Evolutionary conservation across 192 early-diverging fungal genomes (phyloP).

Genomic region (Rhizophlyctis rosea): DNA sequence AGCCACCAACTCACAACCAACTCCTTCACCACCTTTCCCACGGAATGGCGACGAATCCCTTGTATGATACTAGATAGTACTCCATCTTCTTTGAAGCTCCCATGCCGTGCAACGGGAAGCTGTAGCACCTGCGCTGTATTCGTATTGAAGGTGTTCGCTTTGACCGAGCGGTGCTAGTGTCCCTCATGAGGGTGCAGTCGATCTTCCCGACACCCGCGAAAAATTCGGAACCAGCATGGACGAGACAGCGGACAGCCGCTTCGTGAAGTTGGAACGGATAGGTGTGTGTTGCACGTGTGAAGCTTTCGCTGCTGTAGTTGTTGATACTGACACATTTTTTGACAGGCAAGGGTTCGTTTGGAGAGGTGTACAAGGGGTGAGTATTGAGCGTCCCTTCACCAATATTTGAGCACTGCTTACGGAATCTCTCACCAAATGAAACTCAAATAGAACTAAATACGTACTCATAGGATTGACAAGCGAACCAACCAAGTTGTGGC

Average conservation of each 20-base stretch:
- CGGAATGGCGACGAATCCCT: too few relatives aligned
- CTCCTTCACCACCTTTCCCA: too few relatives aligned
- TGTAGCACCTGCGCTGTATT: too few relatives aligned
- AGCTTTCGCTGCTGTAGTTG: neutral
- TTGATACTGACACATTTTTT: neutral
- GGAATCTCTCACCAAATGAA: neutral
- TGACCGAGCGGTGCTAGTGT: too few relatives aligned
- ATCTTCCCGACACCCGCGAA: too few relatives aligned
- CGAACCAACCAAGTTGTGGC: constrained; percentile 78
- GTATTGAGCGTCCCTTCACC: neutral
- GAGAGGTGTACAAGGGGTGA: constrained; percentile 51
- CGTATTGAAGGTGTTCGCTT: too few relatives aligned
- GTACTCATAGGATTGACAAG: constrained; percentile 62
- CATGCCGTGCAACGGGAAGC: too few relatives aligned
- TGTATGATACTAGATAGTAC: too few relatives aligned
- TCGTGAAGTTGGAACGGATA: constrained; percentile 38
- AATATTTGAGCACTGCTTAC: neutral
- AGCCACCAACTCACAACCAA: too few relatives aligned
- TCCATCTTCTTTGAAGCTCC: too few relatives aligned
- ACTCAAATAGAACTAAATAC: neutral
- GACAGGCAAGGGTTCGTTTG: constrained; percentile 58
- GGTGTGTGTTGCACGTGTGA: constrained; percentile 9
- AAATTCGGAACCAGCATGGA: too few relatives aligned
- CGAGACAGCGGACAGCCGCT: constrained; percentile 21
- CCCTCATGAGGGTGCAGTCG: too few relatives aligned